Base-by-base conservation (phyloP, 441 rosid species). In the Mallotus japonicus region DNA sequence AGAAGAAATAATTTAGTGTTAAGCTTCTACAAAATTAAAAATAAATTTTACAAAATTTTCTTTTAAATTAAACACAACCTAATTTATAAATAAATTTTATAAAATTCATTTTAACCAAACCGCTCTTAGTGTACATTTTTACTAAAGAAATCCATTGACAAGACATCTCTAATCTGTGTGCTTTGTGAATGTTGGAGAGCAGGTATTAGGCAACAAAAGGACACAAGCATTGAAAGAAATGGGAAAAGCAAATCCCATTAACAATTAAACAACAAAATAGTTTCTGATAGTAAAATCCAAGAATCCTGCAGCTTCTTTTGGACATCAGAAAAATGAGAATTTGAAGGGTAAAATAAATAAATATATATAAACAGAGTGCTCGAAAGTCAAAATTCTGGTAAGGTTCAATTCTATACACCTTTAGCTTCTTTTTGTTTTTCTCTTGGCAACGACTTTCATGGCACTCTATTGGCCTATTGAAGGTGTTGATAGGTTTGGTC, bases 341-440 rank as follows among this genome's bases (percentile, higher is more conserved):
- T 37, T 37, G 40, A 37, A 37, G 40, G 40, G 0, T 1, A 37
- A 37, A 37, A 37, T 3, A 15, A 12, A 46, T 57, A 20, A 1
- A 53, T 1, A 16, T 57, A 20, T 5, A 53, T 1, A 16, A 5
- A 37, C 20, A 22, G 42, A 60, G 66, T 51, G 67, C 51, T n/a
- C 44, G 8, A 42, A 76, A 72, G 84, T 83, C 83, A 81, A 81
- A 37, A 34, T 73, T 75, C 58, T 22, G 73, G 80, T 37, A 62
- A 64, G 42, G 61, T 73, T 78, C 11, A 44, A 65, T 71, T 62
- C 62, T 7, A 4, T 53, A 20, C 22, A 16, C 9, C 14, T 63
- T n/a, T n/a, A n/a, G n/a, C 10, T 55, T 19, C 0, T n/a, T 20
- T 11, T 22, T 57, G n/a, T n/a, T 24, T 47, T 60, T 59, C 73